These are phyloP conservation scores for Penicillium sumatraense DNA, from an alignment of 2,329 filamentous ascomycete species.

Conservation along the genomic window DNA sequence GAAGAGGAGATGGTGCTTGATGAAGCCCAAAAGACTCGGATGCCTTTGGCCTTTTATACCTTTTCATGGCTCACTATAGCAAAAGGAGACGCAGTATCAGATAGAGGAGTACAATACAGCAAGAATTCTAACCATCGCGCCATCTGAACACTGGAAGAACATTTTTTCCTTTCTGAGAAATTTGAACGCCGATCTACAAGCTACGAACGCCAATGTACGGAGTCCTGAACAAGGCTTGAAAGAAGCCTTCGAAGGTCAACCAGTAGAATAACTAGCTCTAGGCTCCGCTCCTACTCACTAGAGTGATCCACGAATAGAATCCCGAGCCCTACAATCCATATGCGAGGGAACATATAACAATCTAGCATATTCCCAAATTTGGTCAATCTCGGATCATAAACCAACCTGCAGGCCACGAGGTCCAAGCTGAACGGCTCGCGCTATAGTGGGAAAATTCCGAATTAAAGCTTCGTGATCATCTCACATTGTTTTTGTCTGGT, in stretches of 20 bases:
- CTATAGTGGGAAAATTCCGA: not conserved
- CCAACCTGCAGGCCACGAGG: not conserved
- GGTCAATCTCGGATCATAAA: conserved; percentile 1
- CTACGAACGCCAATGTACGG: not conserved
- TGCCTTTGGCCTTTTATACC: not conserved
- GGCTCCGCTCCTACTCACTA: not conserved
- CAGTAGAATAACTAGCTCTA: not conserved
- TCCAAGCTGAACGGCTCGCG: not conserved
- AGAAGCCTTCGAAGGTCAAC: not conserved
- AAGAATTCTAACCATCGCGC: not conserved
- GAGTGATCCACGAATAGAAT: not conserved
- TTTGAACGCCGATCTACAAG: not conserved
- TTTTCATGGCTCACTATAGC: not conserved
- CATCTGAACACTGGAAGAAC: not conserved
- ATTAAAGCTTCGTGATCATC: conserved; percentile 3
- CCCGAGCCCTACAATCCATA: not conserved
- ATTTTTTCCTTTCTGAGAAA: not conserved
- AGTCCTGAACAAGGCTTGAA: not conserved
- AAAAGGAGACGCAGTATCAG: not conserved
- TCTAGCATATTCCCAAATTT: not conserved
- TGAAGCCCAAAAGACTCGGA: not conserved
- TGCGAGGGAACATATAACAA: not conserved
- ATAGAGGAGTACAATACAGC: not conserved
- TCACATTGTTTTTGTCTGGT: not conserved
- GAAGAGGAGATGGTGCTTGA: not conserved